phyloP scores from a whole-genome alignment of 1,139 yeast genomes.

The Yamadazyma sp. region DNA sequence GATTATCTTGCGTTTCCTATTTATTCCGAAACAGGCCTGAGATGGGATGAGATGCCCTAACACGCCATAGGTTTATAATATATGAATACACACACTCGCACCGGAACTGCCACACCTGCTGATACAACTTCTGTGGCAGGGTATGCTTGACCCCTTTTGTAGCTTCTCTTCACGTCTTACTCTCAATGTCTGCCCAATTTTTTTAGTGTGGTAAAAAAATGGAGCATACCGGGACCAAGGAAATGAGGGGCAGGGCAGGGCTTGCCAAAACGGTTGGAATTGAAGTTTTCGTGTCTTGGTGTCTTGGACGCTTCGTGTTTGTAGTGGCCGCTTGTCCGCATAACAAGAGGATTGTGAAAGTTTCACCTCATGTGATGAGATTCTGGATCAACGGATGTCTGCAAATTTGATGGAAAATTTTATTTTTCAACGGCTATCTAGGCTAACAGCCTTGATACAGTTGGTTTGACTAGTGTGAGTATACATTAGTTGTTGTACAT shows the following conservation, averaged over 20 bases:
- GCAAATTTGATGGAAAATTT: background rate
- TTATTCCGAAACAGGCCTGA: slow-evolving; percentile 5
- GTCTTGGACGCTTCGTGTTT: background rate
- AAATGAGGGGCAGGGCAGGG: slow-evolving; percentile 1
- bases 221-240: background rate
- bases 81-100: background rate
- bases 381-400: slow-evolving; percentile 2
- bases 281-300: background rate
- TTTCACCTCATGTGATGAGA: slow-evolving; percentile 1
- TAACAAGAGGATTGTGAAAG: too few relatives aligned
- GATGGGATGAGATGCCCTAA: background rate
- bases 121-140: too few relatives aligned
- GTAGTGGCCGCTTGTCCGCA: slow-evolving; percentile 4
- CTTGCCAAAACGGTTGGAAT: background rate
- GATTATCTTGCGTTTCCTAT: slow-evolving; percentile 1
- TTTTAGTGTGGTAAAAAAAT: background rate
- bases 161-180: too few relatives aligned
- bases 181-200: too few relatives aligned
- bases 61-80: background rate
- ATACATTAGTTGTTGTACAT: too few relatives aligned
- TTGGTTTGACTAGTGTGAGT: too few relatives aligned
- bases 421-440: background rate
- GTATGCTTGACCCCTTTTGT: too few relatives aligned
- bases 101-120: too few relatives aligned
- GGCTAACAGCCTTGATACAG: too few relatives aligned